phyloP scores from a whole-genome alignment of 441 rosid genomes.

The Corymbia citriodora region DNA sequence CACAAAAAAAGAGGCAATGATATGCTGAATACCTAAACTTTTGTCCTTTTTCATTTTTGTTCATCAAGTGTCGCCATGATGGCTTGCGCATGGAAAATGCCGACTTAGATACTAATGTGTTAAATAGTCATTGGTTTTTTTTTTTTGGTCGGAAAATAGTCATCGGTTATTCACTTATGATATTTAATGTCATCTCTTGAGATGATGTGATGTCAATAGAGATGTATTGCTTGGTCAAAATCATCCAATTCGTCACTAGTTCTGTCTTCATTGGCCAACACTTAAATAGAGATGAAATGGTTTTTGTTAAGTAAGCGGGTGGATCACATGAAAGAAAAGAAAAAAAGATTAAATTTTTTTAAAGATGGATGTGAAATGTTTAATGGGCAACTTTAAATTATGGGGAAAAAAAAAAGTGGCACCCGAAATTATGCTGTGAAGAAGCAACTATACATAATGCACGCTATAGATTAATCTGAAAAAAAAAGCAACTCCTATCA shows the following conservation, averaged over 20 bases:
- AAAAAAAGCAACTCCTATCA: background rate
- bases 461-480: background rate
- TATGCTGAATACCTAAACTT: background rate
- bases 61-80: too few relatives aligned
- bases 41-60: too few relatives aligned
- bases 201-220: fast-evolving
- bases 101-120: background rate
- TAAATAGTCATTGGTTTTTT: too few relatives aligned
- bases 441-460: background rate
- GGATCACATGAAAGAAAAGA: too few relatives aligned
- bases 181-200: too few relatives aligned
- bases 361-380: background rate
- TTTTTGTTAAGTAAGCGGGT: background rate
- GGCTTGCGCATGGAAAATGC: background rate
- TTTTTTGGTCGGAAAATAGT: too few relatives aligned
- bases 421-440: background rate
- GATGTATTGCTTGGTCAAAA: background rate
- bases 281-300: too few relatives aligned
- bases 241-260: too few relatives aligned
- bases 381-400: background rate
- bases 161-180: background rate
- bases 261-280: too few relatives aligned
- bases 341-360: too few relatives aligned
- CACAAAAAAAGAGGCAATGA: background rate
- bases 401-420: background rate